Base-by-base conservation (phyloP, 2,329 filamentous ascomycete genomes). In the Rutstroemia sp. region DNA sequence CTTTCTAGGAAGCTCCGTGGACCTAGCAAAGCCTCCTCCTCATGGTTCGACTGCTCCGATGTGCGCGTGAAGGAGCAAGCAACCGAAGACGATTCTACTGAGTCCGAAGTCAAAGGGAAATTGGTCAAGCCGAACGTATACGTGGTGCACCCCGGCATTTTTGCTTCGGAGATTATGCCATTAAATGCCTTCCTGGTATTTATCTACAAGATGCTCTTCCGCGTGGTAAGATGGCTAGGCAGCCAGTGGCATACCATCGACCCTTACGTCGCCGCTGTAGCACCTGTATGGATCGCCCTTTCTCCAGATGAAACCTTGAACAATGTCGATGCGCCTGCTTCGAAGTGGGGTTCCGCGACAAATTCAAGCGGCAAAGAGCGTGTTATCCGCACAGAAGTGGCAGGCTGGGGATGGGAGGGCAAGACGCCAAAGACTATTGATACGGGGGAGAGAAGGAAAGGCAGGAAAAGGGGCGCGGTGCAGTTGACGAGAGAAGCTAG, bases 161-260 rank as follows among this genome's bases (percentile, higher is more conserved):
- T 92, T 61, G 86, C 82, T 53, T 96, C 92, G 1, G 81, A 84
- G 1, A 87, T 99, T 61, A 81, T 96, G 61, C 85, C 88, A 0
- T 78, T 96, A 7, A 79, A 82, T 51, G 77, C 79, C 62, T 75
- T 91, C 61, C 77, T 96, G 58, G 80, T 83, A 61, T 85, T 82
- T 69, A 75, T 79, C 59, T 94, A 94, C 80, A 72, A 81, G 51
- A 67, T 81, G 19, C 75, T 80, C 3, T 85, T 95, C 69, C 85
- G 84, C 69, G 45, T 95, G 16, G 83, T 83, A 14, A 88, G 92
- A 61, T 84, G 81, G 75, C 69, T 91, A 25, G 94, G 94, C 49
- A 95, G 89, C 2, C 88, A 88, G 10, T 99, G 94, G 94, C 92
- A 97, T 70, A 78, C 81, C 0, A 78, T 89, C 49, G 79, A 79